phyloP scores from a whole-genome alignment of 805 yeast species.

The Ogataea chonburiensis region DNA sequence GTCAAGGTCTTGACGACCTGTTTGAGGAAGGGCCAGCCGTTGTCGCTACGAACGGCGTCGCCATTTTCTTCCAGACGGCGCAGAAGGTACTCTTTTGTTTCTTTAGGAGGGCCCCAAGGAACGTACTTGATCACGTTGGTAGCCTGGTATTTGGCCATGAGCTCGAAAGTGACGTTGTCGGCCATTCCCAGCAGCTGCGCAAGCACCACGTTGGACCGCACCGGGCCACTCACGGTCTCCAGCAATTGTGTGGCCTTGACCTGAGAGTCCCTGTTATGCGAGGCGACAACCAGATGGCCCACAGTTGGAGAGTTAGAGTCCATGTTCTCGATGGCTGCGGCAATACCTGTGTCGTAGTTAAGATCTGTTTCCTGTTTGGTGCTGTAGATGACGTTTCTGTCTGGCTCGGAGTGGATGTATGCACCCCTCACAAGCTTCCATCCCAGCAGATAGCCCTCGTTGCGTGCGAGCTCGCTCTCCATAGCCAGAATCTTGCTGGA shows the following conservation, averaged over 20 bases:
- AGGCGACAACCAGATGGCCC: slow-evolving; percentile 85
- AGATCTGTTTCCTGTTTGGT: slow-evolving; percentile 79
- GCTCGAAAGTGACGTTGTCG: slow-evolving; percentile 77
- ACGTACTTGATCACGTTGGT: slow-evolving; percentile 87
- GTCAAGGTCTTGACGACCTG: slow-evolving; percentile 44
- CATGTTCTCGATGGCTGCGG: slow-evolving; percentile 59
- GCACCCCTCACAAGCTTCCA: slow-evolving; percentile 95
- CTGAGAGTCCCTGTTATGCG: slow-evolving; percentile 84
- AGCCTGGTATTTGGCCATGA: slow-evolving; percentile 61
- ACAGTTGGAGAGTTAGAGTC: slow-evolving; percentile 41
- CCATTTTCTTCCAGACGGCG: slow-evolving; percentile 96
- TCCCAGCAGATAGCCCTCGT: slow-evolving; percentile 68
- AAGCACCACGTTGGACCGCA: slow-evolving; percentile 64
- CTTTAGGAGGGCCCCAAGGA: slow-evolving; percentile 97
- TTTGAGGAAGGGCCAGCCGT: slow-evolving; percentile 71
- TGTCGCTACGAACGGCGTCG: slow-evolving; percentile 84
- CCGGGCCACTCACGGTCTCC: slow-evolving; percentile 27
- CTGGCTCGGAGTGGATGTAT: slow-evolving; percentile 83
- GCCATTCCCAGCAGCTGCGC: slow-evolving; percentile 97
- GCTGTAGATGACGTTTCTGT: slow-evolving; percentile 68
- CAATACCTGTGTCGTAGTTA: slow-evolving; percentile 70
- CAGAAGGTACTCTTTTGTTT: slow-evolving; percentile 83
- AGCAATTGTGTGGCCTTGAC: slow-evolving; percentile 63
- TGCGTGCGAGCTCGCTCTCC: slow-evolving; percentile 65
- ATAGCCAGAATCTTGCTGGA: slow-evolving; percentile 57